phyloP scores from a whole-genome alignment of 345 rosid species.

The Pistacia vera region DNA sequence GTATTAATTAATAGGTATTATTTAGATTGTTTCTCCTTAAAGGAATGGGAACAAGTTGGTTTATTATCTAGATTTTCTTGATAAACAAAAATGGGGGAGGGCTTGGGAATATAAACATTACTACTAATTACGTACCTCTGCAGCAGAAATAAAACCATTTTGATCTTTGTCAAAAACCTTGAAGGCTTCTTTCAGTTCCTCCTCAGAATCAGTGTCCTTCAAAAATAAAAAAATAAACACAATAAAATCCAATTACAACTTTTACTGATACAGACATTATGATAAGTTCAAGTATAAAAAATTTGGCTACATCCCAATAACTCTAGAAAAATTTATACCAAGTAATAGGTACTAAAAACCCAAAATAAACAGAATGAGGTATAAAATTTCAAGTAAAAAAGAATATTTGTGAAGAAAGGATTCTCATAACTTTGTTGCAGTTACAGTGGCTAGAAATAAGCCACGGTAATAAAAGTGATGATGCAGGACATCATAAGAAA shows the following conservation, averaged over 20 bases:
- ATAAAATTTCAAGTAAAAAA: not conserved
- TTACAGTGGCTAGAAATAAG: not conserved
- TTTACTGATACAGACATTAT: not conserved
- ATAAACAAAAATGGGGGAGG: not conserved
- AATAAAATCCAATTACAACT: not conserved
- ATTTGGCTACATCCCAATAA: no score
- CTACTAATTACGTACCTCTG: slow-evolving; percentile 28
- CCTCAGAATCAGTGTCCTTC: slow-evolving; percentile 53
- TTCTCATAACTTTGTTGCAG: not conserved
- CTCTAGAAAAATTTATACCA: not conserved
- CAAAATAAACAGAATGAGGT: not conserved
- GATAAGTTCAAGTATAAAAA: no score
- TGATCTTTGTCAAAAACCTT: slow-evolving; percentile 59
- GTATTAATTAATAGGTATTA: not conserved
- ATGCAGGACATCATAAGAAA: not conserved
- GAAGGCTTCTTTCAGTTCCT: slow-evolving; percentile 46
- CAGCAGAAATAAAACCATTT: slow-evolving; percentile 52
- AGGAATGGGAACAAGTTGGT: not conserved
- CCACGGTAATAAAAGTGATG: not conserved
- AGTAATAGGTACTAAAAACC: not conserved
- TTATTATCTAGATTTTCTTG: not conserved
- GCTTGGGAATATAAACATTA: not conserved
- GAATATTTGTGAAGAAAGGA: not conserved
- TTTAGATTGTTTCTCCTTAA: not conserved
- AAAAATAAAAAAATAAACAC: not conserved